A percentile compares a stretch with the other conserved stretches of the same genome.
These are phyloP conservation scores for Penicillium psychrofluorescens DNA, from an alignment of 495 filamentous ascomycete species.

Conservation along the genomic window DNA sequence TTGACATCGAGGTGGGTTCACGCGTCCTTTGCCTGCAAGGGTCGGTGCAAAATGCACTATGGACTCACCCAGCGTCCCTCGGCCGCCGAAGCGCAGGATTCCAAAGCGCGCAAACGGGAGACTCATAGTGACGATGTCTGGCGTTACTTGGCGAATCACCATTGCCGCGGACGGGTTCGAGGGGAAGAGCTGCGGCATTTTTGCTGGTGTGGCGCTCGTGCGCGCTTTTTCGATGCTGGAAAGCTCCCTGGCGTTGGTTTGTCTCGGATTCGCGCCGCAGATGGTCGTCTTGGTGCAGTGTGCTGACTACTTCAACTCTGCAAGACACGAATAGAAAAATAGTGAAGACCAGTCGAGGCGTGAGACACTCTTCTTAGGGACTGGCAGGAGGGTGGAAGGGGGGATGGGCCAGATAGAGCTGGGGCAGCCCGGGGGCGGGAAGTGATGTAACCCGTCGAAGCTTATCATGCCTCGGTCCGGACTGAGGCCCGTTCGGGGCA, in stretches of 20 bases:
- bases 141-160: conserved; percentile 77
- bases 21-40: not conserved
- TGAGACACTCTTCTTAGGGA: too few species aligned
- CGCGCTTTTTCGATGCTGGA: not conserved
- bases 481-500: too few species aligned
- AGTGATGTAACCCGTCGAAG: too few species aligned
- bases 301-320: not conserved
- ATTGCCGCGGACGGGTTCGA: conserved; percentile 67
- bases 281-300: not conserved
- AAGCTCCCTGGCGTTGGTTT: conserved; percentile 11
- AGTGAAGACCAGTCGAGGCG: not conserved
- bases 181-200: conserved; percentile 42
- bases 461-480: too few species aligned
- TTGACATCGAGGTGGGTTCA: not conserved
- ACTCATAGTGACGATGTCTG: conserved; percentile 74
- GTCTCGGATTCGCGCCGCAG: conserved; percentile 1
- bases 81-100: conserved; percentile 70
- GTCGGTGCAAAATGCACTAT: not conserved
- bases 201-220: not conserved
- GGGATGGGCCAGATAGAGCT: too few species aligned
- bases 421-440: too few species aligned
- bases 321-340: not conserved
- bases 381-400: too few species aligned
- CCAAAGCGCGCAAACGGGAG: conserved; percentile 82
- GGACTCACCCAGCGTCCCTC: conserved; percentile 72